phyloP scores from a whole-genome alignment of 805 yeast species.

The Ogataea kodamae region DNA sequence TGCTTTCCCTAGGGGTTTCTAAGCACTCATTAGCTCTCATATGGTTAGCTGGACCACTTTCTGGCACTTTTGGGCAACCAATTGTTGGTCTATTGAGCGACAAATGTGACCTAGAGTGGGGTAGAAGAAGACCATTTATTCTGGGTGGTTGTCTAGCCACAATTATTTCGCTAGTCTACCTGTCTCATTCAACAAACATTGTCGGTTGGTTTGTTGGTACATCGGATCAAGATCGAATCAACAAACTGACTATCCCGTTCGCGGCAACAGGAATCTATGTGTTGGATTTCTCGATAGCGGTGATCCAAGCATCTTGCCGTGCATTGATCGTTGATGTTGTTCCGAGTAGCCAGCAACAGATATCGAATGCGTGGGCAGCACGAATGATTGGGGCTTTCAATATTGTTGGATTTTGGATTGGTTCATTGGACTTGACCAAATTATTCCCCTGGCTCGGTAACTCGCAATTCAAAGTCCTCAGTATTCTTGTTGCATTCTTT shows the following conservation, averaged over 20 bases:
- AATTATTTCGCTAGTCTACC: conserved; percentile 39
- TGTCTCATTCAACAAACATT: conserved; percentile 45
- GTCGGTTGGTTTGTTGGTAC: conserved; percentile 32
- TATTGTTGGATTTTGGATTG: conserved; percentile 52
- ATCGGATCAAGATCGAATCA: conserved; percentile 24
- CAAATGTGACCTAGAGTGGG: conserved; percentile 40
- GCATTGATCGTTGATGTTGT: conserved; percentile 62
- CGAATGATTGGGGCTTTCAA: conserved; percentile 59
- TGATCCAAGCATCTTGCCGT: conserved; percentile 57
- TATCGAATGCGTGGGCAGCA: conserved; percentile 66
- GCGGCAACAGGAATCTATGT: conserved; percentile 53
- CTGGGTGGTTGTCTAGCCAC: conserved; percentile 52
- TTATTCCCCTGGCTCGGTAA: conserved; percentile 40
- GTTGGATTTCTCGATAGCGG: conserved; percentile 54
- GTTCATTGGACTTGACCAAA: conserved; percentile 42
- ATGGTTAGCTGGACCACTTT: conserved; percentile 66
- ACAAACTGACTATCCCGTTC: conserved; percentile 39
- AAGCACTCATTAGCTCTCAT: conserved; percentile 52
- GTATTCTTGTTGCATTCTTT: conserved; percentile 39
- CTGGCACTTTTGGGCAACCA: conserved; percentile 64
- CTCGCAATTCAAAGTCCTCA: conserved; percentile 50
- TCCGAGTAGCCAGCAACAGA: conserved; percentile 52
- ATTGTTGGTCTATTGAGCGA: conserved; percentile 58
- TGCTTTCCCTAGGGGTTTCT: conserved; percentile 59
- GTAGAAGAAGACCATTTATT: conserved; percentile 57